Evolutionary conservation across 2,329 filamentous ascomycete genomes (phyloP), one percentile per base, ranked within the genome.

Genomic region (Xenosphaeropsis pyriputrescens): DNA sequence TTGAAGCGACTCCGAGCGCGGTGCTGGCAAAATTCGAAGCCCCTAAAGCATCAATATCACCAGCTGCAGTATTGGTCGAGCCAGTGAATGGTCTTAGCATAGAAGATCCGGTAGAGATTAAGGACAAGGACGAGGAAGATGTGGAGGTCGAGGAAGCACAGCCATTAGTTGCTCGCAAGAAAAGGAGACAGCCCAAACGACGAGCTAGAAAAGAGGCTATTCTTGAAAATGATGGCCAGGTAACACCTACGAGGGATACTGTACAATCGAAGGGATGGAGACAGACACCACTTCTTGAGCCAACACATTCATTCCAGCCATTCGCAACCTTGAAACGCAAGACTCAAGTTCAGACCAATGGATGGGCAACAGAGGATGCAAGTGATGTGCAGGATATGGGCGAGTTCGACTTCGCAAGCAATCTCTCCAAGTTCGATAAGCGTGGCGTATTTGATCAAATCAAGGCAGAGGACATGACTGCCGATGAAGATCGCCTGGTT

Each of bases 291-390:
- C 65, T 81, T 40, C 64, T 80, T 14, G 71, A 79, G 50, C 74
- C 69, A 39, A 75, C 65, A 6, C 57, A 70, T 3, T 72, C 71
- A 0, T 79, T 79, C 42, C 75, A 79, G 50, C 74, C 74, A 0
- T 79, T 72, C 47, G 61, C 65, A 32, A 68, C 69, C 1, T 54
- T 79, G 2, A 85, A 70, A 63, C 79, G 56, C 56, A 59, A 63
- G 47, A 64, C 57, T 47, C 57, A 55, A 34, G 55, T 54, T 19
- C 61, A 65, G 43, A 72, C 85, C 32, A 93, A 85, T 54, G 89
- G 85, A 3, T 96, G 89, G 88, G 86, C 85, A 4, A 95, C 89
- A 0, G 91, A 95, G 54, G 89, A 96, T 52, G 88, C 89, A 16
- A 95, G 85, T 0, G 91, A 96, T 54, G 84, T 91, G 16, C 84